phyloP scores from a whole-genome alignment of 1,284 basidiomycete genomes.

The Melampsora americana region DNA sequence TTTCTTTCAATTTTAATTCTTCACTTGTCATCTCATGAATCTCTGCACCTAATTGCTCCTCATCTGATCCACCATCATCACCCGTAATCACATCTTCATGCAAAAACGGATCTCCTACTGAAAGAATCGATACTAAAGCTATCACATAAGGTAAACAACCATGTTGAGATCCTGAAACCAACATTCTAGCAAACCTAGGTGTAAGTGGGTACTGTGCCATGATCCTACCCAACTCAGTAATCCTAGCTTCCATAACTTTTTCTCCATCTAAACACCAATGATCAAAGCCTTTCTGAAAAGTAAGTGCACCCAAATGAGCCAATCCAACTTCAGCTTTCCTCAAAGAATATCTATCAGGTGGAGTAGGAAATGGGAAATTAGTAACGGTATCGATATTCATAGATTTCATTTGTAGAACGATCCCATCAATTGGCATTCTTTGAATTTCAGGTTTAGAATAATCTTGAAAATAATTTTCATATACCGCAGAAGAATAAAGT shows the following conservation, averaged over 20 bases:
- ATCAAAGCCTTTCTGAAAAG: conserved; percentile 33
- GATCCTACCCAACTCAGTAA: conserved; percentile 80
- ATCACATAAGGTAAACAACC: conserved; percentile 88
- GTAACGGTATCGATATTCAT: conserved; percentile 97
- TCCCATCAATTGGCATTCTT: conserved; percentile 92
- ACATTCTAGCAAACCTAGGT: conserved; percentile 89
- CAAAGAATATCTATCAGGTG: conserved; percentile 77
- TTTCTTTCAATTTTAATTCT: conserved; percentile 73
- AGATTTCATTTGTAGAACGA: conserved; percentile 97
- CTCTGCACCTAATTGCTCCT: conserved; percentile 12
- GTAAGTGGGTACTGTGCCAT: conserved; percentile 93
- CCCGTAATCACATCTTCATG: conserved; percentile 72
- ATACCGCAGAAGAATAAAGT: conserved; percentile 71
- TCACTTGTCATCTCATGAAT: conserved; percentile 59
- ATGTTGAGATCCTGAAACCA: conserved; percentile 86
- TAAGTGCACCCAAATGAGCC: conserved; percentile 72
- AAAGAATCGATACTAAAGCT: conserved; percentile 83
- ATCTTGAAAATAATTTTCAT: conserved; percentile 82
- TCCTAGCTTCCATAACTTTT: conserved; percentile 59
- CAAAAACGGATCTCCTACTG: conserved; percentile 93
- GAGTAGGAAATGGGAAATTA: conserved; percentile 97
- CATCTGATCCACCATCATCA: conserved; percentile 65
- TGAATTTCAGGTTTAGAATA: conserved; percentile 90
- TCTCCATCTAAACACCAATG: conserved; percentile 57
- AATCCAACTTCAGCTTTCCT: conserved; percentile 78